Conservation (phyloP, 495 filamentous ascomycete genomes). For the Xylaria scruposa region DNA sequence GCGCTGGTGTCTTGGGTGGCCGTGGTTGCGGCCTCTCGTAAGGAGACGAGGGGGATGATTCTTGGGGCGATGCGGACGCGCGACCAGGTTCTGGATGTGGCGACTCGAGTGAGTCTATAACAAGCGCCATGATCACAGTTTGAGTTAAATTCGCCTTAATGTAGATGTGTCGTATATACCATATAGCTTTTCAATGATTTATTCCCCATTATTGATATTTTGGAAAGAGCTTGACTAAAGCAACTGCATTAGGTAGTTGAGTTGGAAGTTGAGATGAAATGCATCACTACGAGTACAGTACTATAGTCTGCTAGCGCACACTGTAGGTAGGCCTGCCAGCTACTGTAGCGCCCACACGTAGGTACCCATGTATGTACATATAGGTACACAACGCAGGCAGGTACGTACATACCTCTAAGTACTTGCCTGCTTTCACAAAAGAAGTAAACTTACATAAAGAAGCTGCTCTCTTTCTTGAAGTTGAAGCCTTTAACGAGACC, state of each 20-base stretch:
- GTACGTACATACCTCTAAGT: not conserved
- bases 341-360: not conserved
- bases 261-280: not conserved
- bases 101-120: conserved; percentile 14
- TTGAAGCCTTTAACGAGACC: not conserved
- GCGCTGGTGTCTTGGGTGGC: conserved; percentile 42
- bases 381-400: not conserved
- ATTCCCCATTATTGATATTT: not conserved
- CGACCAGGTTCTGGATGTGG: not conserved
- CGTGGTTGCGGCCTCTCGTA: conserved; percentile 48
- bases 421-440: too few species aligned
- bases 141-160: not conserved
- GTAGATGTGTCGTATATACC: not conserved
- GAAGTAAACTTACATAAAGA: not conserved
- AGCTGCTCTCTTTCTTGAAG: not conserved
- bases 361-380: not conserved
- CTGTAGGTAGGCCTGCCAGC: too few species aligned
- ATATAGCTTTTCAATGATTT: not conserved
- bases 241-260: too few species aligned
- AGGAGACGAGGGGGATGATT: not conserved
- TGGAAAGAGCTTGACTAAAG: too few species aligned
- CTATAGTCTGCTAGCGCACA: not conserved
- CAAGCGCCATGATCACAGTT: conserved; percentile 2
- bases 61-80: not conserved
- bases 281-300: not conserved